A percentile compares a stretch with the other conserved stretches of the same genome.
These are phyloP conservation scores for Mucor circinelloides DNA, from an alignment of 371 early-diverging fungal genomes.

Conservation along the genomic window DNA sequence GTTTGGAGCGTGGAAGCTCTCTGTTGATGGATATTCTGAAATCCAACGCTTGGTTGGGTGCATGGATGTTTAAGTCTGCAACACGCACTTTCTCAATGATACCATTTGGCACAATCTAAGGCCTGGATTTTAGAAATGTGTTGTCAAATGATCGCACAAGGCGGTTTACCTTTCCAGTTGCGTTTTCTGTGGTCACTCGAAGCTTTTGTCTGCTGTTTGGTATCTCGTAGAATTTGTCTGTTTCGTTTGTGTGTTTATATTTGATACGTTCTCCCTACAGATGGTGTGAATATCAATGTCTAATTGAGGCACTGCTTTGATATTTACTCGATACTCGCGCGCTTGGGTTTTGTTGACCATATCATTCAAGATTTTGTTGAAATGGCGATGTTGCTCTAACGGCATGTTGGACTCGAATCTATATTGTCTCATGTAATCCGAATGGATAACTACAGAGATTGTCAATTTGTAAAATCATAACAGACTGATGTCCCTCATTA, in stretches of 20 bases:
- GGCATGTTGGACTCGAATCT: conserved; percentile 77
- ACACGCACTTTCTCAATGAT: conserved; percentile 68
- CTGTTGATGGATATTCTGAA: conserved; percentile 74
- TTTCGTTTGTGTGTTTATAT: conserved; percentile 72
- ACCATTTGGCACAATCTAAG: conserved; percentile 59
- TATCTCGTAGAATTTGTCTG: conserved; percentile 61
- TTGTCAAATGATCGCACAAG: background rate
- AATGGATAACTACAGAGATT: conserved; percentile 3
- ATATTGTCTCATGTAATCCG: conserved; percentile 13
- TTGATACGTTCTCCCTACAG: conserved; percentile 50
- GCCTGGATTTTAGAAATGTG: background rate
- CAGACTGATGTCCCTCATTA: conserved; percentile 18
- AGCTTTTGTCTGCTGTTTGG: conserved; percentile 34
- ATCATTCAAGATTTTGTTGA: conserved; percentile 66
- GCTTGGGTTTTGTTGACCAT: conserved; percentile 54
- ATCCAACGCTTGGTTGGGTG: conserved; percentile 71
- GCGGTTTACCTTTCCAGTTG: conserved; percentile 41
- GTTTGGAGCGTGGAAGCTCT: conserved; percentile 62
- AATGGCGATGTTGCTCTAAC: conserved; percentile 65
- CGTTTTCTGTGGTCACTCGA: conserved; percentile 70
- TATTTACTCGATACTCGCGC: conserved; percentile 42
- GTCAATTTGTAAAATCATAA: background rate
- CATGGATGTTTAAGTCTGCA: conserved; percentile 71
- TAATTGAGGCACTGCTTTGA: background rate
- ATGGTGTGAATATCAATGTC: background rate